Evolutionary conservation across 768 basidiomycete genomes (phyloP), one percentile per base, ranked within the genome.

Genomic region (Pisolithus orientalis): DNA sequence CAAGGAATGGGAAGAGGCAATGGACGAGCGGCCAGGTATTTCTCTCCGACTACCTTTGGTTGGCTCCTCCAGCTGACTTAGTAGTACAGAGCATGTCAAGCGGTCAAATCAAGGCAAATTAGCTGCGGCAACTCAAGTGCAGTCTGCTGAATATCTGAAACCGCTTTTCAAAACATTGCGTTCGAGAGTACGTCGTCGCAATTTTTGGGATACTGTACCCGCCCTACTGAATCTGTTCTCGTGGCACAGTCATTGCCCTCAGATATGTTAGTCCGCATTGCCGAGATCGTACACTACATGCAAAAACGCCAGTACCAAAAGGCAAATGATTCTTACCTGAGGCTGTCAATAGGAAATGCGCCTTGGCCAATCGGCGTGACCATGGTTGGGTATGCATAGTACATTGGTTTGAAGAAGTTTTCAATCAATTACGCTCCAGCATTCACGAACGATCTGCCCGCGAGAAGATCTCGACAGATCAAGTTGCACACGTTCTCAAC

Each of bases 301-400:
- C 96, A 99, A 67, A 87, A 82, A 57, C 85, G 96, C 28, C 84
- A 94, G 66, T 99, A 99, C 60, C 93, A 97, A 67, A 80, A 77
- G 50, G 95, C 96, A 3, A 99, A 98, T 62, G 96, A 99, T 65
- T 87, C 94, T 0, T 99, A 99, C 67, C 82, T 99, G 24, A 87
- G 96, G 6, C 75, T 99, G 38, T 94, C 91, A 5, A 99, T 99
- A 57, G 96, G 96, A 32, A 99, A 96, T 62, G 95, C 96, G 0
- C 94, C 96, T 3, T 99, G 96, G 96, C 96, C 96, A 1, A 99
- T 99, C 62, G 96, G 96, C 40, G 96, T 99, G 8, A 99, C 96
- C 55, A 95, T 95, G 89, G 96, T 98, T 73, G 94, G 93, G 92
- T 93, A 70, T 38, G 85, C 75, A 10, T 39, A 50, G 42, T 9